Base-by-base conservation (phyloP, 192 early-diverging fungal species). In the Coemansia sp. region DNA sequence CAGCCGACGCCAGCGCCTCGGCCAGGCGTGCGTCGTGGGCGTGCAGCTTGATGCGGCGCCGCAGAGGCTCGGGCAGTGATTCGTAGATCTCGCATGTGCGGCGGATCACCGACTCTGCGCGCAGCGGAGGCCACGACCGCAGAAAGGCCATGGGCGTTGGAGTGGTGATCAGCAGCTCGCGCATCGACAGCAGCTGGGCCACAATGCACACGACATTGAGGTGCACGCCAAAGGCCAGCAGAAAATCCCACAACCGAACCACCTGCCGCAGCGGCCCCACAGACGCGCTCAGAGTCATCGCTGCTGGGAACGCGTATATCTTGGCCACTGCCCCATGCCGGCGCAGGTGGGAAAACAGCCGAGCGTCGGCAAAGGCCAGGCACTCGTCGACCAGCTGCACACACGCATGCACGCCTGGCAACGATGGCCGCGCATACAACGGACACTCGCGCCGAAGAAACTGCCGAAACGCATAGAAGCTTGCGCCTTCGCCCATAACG, bases 181-280 rank as follows among this genome's bases (percentile, higher is more conserved):
- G 83, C 60, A 95, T 90, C 27, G 87, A 53, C 8, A 91, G 65
- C 48, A 98, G 59, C 63, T 93, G 93, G 38, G 90, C 87, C 46
- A 96, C 87, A 38, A 96, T 87, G 74, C 88, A 92, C 10, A 98
- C 70, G 29, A 98, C 87, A 62, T 97, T 96, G 42, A 98, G 75
- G 76, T 98, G 96, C 46, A 94, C 83, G 22, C 96, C 96, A 63
- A 85, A 95, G 0, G 92, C 88, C 53, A 98, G 80, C 58, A 93
- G 75, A 59, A 95, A 91, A 66, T 98, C 96, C 96, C 96, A 98
- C 34, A 98, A 82, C 22, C 84, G 66, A 38, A 98, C 82, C 1
- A 93, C 84, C 83, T 95, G 83, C 22, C 84, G 78, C 44, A 97
- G 74, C 46, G 96, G 96, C 1, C 89, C 93, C 0, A 88, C 90